Base-by-base conservation (phyloP, 2,329 filamentous ascomycete genomes). In the Epichloe hybrida region DNA sequence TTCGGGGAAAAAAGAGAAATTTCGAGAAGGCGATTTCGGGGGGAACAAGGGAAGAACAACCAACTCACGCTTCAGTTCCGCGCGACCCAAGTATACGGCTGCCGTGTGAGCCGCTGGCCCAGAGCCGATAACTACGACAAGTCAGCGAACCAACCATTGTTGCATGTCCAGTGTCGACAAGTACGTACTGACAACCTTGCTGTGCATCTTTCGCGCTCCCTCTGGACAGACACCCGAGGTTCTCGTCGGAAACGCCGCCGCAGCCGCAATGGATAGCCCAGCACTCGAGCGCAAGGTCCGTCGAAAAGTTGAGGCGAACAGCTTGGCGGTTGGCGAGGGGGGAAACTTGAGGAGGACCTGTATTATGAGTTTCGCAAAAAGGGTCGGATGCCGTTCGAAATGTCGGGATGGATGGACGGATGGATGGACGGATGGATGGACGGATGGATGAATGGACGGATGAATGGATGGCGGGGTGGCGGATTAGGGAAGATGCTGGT, bases 31-130 rank as follows among this genome's bases (percentile, higher is more conserved):
- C 5, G 11, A 38, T 3, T 15, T 4, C 21, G 15, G 31, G 21
- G 21, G 41, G 17, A 6, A 27, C n/a, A 15, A 11, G 15, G 4
- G 11, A 3, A 23, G 21, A 4, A 23, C 21, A 6, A 15, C 34
- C 34, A 36, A 69, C 76, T 66, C 64, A 83, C 78, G 93, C 71
- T 94, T 87, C 66, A 98, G 73, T 68, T 98, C 91, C 54, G 93
- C 93, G 66, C 93, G 86, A 46, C 90, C 86, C 62, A 96, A 84
- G 72, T 98, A 98, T 66, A 98, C 83, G 68, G 93, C 93, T 55
- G 93, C 93, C 45, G 93, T 98, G 74, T 98, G 93, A 70, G 90
- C 93, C 60, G 90, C 93, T 56, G 93, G 93, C 74, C 93, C 93
- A 55, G 93, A 98, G 74, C 93, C 90, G 72, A 88, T 85, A 64